These are phyloP conservation scores for Microbotryomycetes sp. DNA, from an alignment of 1,284 basidiomycete genomes.

Conservation along the genomic window DNA sequence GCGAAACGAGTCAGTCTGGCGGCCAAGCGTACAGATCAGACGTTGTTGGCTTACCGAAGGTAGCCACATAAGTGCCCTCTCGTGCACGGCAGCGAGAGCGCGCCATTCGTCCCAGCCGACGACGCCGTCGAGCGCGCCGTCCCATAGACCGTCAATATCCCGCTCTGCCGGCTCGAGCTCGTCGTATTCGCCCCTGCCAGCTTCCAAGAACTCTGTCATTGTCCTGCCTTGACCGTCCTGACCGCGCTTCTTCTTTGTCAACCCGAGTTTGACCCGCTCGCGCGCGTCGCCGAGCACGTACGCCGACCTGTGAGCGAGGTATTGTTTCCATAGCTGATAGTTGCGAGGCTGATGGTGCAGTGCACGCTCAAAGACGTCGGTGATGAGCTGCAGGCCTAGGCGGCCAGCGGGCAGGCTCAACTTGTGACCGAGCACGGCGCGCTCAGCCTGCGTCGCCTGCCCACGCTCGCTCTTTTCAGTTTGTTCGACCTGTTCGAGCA, in stretches of 20 bases:
- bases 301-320: constrained; percentile 71
- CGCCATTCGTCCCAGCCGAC: constrained; percentile 96
- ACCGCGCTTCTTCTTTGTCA: constrained; percentile 49
- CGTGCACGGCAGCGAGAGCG: constrained; percentile 75
- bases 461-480: constrained; percentile 40
- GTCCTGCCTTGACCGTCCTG: constrained; percentile 16
- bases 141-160: constrained; percentile 50
- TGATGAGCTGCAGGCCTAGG: constrained; percentile 34
- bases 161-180: constrained; percentile 48
- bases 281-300: constrained; percentile 71
- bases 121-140: constrained; percentile 73
- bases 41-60: constrained; percentile 59
- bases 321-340: constrained; percentile 93
- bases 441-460: constrained; percentile 48
- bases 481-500: constrained; percentile 55
- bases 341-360: constrained; percentile 78
- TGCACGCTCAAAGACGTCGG: constrained; percentile 84
- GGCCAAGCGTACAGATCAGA: not conserved
- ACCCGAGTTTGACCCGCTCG: constrained; percentile 42
- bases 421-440: constrained; percentile 37
- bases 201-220: constrained; percentile 32
- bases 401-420: constrained; percentile 31
- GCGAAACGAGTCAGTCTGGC: constrained; percentile 19
- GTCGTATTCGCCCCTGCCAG: constrained; percentile 55
- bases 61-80: constrained; percentile 88